Conservation (phyloP, 352 stramenopile genomes). For the Pythium sp. region DNA sequence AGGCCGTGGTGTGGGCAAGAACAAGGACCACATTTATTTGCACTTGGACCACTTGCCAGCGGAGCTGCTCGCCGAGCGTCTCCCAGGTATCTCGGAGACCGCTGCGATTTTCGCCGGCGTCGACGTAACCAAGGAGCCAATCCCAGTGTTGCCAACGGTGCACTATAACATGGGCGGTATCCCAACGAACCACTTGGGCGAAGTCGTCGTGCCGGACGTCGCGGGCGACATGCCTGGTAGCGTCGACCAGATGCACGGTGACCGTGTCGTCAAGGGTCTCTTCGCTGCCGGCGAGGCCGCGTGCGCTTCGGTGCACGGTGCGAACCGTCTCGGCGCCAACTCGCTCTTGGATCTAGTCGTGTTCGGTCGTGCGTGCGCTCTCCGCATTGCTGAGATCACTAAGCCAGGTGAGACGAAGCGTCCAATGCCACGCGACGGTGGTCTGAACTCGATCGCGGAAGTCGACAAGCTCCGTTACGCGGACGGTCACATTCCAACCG, state of each 20-base stretch:
- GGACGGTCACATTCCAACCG: slow-evolving; percentile 71
- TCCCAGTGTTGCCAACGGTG: slow-evolving; percentile 95
- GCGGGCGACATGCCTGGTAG: slow-evolving; percentile 32
- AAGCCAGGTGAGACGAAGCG: slow-evolving; percentile 89
- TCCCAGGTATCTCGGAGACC: slow-evolving; percentile 96
- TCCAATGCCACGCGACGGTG: slow-evolving; percentile 78
- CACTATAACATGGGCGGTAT: slow-evolving; percentile 99
- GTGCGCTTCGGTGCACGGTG: slow-evolving; percentile 95
- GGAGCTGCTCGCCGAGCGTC: slow-evolving; percentile 90
- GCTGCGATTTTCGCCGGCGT: slow-evolving; percentile 97
- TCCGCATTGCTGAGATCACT: slow-evolving; percentile 92
- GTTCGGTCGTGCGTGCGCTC: slow-evolving; percentile 93
- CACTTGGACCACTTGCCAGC: slow-evolving; percentile 96
- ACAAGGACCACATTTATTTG: slow-evolving; percentile 94
- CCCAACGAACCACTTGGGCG: slow-evolving; percentile 94
- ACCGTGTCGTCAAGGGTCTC: slow-evolving; percentile 92
- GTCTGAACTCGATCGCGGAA: slow-evolving; percentile 83
- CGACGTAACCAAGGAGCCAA: slow-evolving; percentile 97
- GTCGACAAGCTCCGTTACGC: slow-evolving; percentile 91
- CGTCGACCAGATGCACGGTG: slow-evolving; percentile 50
- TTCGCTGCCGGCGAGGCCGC: slow-evolving; percentile 95
- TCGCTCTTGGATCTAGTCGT: slow-evolving; percentile 97
- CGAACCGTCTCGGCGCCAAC: slow-evolving; percentile 93
- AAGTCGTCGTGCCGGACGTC: slow-evolving; percentile 83
- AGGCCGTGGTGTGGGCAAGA: slow-evolving; percentile 91